Evolutionary conservation across 192 early-diverging fungal genomes (phyloP), one percentile per base, ranked within the genome.

Genomic region (Obelidium mucronatum): DNA sequence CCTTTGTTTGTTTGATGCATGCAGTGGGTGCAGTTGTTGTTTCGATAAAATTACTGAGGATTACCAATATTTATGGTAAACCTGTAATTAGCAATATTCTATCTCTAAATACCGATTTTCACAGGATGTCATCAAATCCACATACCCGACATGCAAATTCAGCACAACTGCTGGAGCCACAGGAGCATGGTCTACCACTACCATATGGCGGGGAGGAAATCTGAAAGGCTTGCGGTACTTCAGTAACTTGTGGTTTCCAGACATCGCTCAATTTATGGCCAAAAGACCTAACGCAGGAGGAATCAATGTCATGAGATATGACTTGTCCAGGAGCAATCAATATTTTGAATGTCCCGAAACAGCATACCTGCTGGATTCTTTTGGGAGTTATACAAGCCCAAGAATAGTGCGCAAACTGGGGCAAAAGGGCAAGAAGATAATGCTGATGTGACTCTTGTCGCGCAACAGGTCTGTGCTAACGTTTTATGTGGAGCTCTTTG

Each of bases 241-340:
- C 1, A 40, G 35, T 31, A 40, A 66, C 64, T 30, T 40, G 33
- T 44, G 40, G 64, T 66, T 40, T 39, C 64, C 64, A 11, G 64
- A 31, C 11, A 39, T 44, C 34, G n/a, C 40, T 30, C 13, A 34
- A 15, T 66, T 66, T 39, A 36, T 66, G 64, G 13, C 40, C 2
- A 30, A 19, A 24, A 39, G 64, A 0, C 1, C 64, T 17, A 66
- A 66, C 64, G 64, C 64, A 1, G 64, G 64, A 40, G 64, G 64
- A 19, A 36, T 66, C 64, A 66, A 66, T 30, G 64, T 66, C 11
- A 66, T 67, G 64, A n/a, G n/a, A n/a, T n/a, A n/a, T n/a, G n/a
- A n/a, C n/a, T n/a, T n/a, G n/a, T n/a, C n/a, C n/a, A n/a, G n/a
- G n/a, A n/a, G n/a, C n/a, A n/a, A n/a, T n/a, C n/a, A n/a, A n/a